Evolutionary conservation across 768 basidiomycete species (phyloP).

Genomic region (Termitomyces sp.): DNA sequence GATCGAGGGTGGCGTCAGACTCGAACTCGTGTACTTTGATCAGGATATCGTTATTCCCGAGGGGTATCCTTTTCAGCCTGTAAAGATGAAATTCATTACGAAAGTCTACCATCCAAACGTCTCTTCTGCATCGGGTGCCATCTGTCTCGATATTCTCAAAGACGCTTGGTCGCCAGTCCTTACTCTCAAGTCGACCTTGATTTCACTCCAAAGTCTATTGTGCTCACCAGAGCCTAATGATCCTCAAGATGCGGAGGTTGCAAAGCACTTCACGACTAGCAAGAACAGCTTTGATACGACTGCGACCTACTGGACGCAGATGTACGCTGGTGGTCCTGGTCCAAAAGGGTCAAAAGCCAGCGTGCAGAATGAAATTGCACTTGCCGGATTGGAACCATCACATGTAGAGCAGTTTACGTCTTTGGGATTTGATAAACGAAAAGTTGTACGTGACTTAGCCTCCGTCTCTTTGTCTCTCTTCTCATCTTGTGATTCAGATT

Average conservation of each 20-base stretch:
- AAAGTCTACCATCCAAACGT: constrained; percentile 97
- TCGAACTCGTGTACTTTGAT: constrained; percentile 1
- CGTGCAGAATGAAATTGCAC: constrained; percentile 53
- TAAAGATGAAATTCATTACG: constrained; percentile 98
- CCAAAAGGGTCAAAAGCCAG: constrained; percentile 49
- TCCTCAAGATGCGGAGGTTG: constrained; percentile 97
- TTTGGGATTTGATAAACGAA: constrained; percentile 77
- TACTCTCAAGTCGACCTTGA: constrained; percentile 93
- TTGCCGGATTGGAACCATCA: constrained; percentile 78
- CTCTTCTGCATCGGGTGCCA: constrained; percentile 90
- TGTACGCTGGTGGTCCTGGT: constrained; percentile 79
- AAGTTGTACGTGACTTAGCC: constrained; percentile 66
- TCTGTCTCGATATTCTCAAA: constrained; percentile 85
- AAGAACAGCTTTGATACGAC: constrained; percentile 87
- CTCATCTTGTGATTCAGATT: constrained; percentile 45
- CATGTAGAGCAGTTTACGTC: constrained; percentile 84
- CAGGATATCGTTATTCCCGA: constrained; percentile 94
- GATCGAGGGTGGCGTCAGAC: not conserved
- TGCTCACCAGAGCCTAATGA: constrained; percentile 95
- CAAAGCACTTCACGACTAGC: constrained; percentile 93
- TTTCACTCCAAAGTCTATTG: constrained; percentile 89
- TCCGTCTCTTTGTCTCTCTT: constrained; percentile 6
- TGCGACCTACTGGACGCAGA: constrained; percentile 90
- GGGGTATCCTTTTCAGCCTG: constrained; percentile 87
- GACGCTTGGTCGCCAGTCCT: constrained; percentile 96